Evolutionary conservation across 768 basidiomycete genomes (phyloP), one percentile per base, ranked within the genome.

Genomic region (Lactarius psammicola): DNA sequence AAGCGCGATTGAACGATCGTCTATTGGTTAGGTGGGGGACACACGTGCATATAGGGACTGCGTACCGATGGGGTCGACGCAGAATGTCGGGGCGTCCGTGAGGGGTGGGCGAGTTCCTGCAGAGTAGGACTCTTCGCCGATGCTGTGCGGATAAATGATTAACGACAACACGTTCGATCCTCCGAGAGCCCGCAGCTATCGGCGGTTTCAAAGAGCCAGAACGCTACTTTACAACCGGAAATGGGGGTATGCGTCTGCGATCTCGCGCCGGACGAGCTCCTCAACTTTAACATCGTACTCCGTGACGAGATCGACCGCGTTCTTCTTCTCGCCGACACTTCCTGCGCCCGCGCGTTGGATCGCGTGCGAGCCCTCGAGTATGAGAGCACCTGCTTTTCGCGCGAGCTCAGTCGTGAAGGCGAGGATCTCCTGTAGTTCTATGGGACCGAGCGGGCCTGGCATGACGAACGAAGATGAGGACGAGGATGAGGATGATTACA

Each of bases 251-350:
- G 78, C 80, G 30, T 77, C 75, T 34, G 79, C 78, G 61, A 96
- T 84, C 73, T 87, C 84, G 33, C 80, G 73, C 76, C 86, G 87
- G 59, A 97, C 92, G 55, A 94, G 79, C 66, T 91, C 87, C 76
- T 97, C 95, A 13, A 97, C 95, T 54, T 82, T 85, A 42, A 95
- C 88, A 75, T 98, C 95, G 72, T 92, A 97, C 77, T 95, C 90
- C 0, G 95, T 98, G 30, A 98, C 95, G 36, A 98, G 80, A 77
- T 97, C 95, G 26, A 95, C 94, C 3, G 94, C 85, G 73, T 95
- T 97, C 78, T 92, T 93, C 84, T 97, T 98, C 80, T 91, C 88
- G 68, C 83, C 84, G 40, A 90, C 80, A 71, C 82, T 79, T 0
- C 82, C 79, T 20, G 83, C 79, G 58, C 80, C 73, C 2, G 75